A percentile compares a stretch with the other conserved stretches of the same genome.
phyloP scores from a whole-genome alignment of 164 flowering plant species.

The Magnolia kwangsiensis region DNA sequence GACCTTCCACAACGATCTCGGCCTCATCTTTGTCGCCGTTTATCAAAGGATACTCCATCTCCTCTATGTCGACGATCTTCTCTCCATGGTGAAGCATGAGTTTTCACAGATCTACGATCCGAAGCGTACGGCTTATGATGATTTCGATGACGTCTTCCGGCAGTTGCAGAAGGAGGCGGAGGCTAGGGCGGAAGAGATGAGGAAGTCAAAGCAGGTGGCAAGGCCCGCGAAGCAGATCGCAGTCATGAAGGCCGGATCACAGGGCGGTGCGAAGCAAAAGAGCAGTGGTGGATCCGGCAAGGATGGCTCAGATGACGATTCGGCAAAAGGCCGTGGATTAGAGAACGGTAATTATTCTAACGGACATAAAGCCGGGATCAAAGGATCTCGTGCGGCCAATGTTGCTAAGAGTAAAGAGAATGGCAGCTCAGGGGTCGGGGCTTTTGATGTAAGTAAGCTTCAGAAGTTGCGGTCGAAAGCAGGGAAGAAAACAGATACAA shows the following conservation, averaged over 20 bases:
- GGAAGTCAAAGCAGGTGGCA: constrained; percentile 54
- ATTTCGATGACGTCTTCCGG: constrained; percentile 77
- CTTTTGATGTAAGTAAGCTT: constrained; percentile 91
- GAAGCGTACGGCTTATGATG: constrained; percentile 54
- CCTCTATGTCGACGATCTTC: constrained; percentile 88
- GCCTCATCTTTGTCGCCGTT: constrained; percentile 94
- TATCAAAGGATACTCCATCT: constrained; percentile 79
- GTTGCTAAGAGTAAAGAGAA: constrained; percentile 54
- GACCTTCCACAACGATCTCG: constrained; percentile 93
- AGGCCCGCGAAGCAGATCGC: constrained; percentile 37
- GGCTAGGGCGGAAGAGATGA: constrained; percentile 81
- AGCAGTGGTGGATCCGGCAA: constrained; percentile 29
- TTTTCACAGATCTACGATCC: constrained; percentile 80
- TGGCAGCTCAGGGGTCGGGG: constrained; percentile 42
- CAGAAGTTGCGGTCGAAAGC: constrained; percentile 62
- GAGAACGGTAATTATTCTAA: constrained; percentile 58
- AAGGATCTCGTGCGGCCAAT: constrained; percentile 23
- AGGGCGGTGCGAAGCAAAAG: constrained; percentile 43
- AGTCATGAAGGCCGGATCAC: constrained; percentile 30
- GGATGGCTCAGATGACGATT: constrained; percentile 60
- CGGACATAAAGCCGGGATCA: constrained; percentile 25
- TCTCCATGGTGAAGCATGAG: constrained; percentile 73
- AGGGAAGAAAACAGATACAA: constrained; percentile 61
- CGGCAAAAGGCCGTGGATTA: constrained; percentile 29
- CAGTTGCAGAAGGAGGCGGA: constrained; percentile 87